Percentiles rank a stretch among this genome's conserved stretches.
phyloP scores from a whole-genome alignment of 768 basidiomycete genomes.

The Antrodiella citrinella region DNA sequence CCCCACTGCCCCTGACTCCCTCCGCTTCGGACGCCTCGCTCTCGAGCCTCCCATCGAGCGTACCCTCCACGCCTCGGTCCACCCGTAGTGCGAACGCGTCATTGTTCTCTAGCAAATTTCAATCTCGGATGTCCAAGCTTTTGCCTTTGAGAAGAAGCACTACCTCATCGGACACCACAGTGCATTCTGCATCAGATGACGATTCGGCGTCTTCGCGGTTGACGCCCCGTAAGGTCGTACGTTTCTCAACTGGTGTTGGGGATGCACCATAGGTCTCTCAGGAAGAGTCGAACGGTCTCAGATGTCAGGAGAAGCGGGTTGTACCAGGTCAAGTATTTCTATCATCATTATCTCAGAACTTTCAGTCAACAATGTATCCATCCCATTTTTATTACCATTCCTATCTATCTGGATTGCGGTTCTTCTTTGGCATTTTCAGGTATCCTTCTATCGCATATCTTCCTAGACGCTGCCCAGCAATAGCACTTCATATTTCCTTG shows the following conservation, averaged over 20 bases:
- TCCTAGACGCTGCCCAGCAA: no score
- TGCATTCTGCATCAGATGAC: conserved; percentile 26
- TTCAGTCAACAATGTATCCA: no score
- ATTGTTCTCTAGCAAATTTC: conserved; percentile 25
- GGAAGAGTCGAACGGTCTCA: no score
- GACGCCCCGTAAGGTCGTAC: conserved; percentile 51
- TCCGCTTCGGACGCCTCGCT: conserved; percentile 34
- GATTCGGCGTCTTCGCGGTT: conserved; percentile 15
- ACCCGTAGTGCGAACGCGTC: conserved; percentile 14
- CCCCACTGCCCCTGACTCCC: conserved; percentile 15
- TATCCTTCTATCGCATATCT: no score
- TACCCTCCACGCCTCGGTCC: conserved; percentile 21
- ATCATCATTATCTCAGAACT: no score
- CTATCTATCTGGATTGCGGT: no score
- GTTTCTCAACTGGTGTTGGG: conserved; percentile 43
- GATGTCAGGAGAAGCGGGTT: no score
- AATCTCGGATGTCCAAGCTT: conserved; percentile 45
- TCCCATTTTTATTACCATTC: no score
- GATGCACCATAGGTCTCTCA: conserved; percentile 1
- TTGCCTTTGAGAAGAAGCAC: conserved; percentile 30
- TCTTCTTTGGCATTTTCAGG: no score
- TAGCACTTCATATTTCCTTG: no score
- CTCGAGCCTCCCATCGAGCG: conserved; percentile 36
- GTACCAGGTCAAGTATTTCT: no score
- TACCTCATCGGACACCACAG: conserved; percentile 20